Evolutionary conservation across 176 grass and related monocot species (phyloP).

Genomic region (Carex parvula): DNA sequence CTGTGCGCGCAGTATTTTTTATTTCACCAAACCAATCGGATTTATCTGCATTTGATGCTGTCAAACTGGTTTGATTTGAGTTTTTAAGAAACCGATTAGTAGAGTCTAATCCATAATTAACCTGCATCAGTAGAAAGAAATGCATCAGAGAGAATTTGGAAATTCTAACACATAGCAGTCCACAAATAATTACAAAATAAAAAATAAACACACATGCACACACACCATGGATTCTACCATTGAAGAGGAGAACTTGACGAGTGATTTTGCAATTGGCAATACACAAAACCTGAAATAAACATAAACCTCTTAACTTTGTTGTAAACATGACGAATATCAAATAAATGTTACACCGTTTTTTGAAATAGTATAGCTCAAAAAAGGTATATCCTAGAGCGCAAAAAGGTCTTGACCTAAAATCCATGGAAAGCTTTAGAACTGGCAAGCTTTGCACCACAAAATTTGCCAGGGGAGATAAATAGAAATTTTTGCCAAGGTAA

Average conservation of each 20-base stretch:
- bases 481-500: background rate
- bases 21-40: constrained; percentile 21
- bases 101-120: background rate
- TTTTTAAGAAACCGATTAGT: background rate
- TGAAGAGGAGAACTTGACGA: constrained; percentile 1
- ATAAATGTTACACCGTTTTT: background rate
- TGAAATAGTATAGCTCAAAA: background rate
- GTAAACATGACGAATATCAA: background rate
- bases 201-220: background rate
- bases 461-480: background rate
- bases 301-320: background rate
- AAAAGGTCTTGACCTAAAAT: background rate
- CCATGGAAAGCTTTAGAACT: background rate
- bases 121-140: background rate
- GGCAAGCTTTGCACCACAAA: background rate
- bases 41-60: background rate
- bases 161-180: background rate
- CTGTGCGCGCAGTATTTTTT: background rate
- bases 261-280: constrained; percentile 19
- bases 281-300: constrained; percentile 35
- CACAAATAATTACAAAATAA: background rate
- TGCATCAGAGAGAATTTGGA: background rate
- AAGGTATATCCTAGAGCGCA: background rate
- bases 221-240: background rate
- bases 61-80: background rate